These are phyloP conservation scores for Apiospora aurea DNA, from an alignment of 2,329 filamentous ascomycete species.

Conservation along the genomic window DNA sequence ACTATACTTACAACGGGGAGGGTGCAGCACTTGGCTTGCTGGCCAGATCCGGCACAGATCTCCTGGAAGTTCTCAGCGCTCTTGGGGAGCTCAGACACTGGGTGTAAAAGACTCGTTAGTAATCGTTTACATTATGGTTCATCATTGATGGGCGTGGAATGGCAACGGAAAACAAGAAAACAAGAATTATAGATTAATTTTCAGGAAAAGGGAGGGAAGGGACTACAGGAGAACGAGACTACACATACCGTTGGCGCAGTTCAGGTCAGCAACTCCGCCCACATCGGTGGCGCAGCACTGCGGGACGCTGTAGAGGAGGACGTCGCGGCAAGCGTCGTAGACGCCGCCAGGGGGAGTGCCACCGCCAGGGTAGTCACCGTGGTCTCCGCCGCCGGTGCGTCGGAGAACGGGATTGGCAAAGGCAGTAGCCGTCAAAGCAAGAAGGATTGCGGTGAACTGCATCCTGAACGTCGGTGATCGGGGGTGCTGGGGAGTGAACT, in stretches of 20 bases:
- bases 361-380: neutral
- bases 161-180: too few species aligned
- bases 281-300: conserved; percentile 17
- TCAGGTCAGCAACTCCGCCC: conserved; percentile 1
- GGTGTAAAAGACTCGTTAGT: neutral
- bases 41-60: neutral
- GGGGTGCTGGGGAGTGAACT: neutral
- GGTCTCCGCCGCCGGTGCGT: neutral
- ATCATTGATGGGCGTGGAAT: too few species aligned
- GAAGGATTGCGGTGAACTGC: neutral
- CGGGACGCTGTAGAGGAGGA: neutral
- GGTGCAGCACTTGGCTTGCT: conserved; percentile 16
- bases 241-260: neutral
- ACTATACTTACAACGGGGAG: neutral
- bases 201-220: too few species aligned
- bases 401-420: neutral
- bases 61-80: conserved; percentile 3
- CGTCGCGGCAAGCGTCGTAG: conserved; percentile 10
- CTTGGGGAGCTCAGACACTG: neutral
- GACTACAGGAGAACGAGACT: too few species aligned
- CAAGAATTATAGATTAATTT: too few species aligned
- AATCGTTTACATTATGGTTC: too few species aligned
- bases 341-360: neutral
- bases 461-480: neutral
- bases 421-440: conserved; percentile 4